Base-by-base conservation (phyloP, 2,329 filamentous ascomycete genomes). In the Pseudogymnoascus verrucosus region DNA sequence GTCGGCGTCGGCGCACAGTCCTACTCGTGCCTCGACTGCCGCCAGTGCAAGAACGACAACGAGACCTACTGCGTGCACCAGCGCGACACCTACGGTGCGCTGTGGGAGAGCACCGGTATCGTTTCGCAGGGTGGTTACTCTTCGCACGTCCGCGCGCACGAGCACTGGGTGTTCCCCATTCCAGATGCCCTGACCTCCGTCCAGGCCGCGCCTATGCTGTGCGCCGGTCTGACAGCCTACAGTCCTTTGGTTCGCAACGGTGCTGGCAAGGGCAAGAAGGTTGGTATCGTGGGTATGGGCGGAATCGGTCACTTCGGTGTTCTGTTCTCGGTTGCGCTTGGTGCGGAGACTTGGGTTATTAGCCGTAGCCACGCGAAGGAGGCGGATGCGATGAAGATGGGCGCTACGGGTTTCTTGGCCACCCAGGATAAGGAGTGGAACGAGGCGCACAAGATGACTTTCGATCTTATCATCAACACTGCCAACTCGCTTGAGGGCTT, bases 191-290 rank as follows among this genome's bases (percentile, higher is more conserved):
- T 96, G 54, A 70, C 79, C 8, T 83, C 80, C 68, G 75, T 78
- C 63, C 76, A 87, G 61, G 89, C 87, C 1, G 91, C 90, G 1
- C 89, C 89, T 8, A 91, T 93, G 89, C 82, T 95, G 69, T 96
- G 91, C 76, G 91, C 90, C 42, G 91, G 91, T 67, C 81, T 96
- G 68, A 96, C 91, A 3, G 86, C 86, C 65, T 96, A 87, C 78
- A 89, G 84, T 65, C 91, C 91, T 1, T 81, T 96, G 12, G 87
- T 90, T 67, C 84, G 90, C 60, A 87, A 92, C 71, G 89, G 89
- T 21, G 82, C 83, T 65, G 89, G 89, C 0, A 89, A 89, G 0
- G 90, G 91, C 66, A 91, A 90, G 80, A 91, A 90, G 78, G 85
- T 92, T 21, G 89, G 83, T 39, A 84, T 93, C 65, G 84, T 91